phyloP scores from a whole-genome alignment of 129 eudicot genomes.

The Flaveria bidentis region DNA sequence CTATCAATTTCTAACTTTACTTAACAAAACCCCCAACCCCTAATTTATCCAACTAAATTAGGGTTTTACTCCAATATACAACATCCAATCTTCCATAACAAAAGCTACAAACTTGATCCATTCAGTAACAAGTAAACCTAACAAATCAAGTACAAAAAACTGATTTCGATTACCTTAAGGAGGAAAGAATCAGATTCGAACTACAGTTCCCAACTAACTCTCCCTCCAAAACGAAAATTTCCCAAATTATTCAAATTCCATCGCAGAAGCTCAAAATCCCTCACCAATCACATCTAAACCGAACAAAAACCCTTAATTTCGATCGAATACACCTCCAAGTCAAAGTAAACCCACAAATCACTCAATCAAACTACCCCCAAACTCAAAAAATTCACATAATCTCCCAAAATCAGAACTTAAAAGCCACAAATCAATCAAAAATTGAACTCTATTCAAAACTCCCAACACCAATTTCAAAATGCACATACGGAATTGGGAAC shows the following conservation, averaged over 20 bases:
- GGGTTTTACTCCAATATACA: constrained; percentile 56
- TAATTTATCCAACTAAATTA: constrained; percentile 42
- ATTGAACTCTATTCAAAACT: constrained; percentile 29
- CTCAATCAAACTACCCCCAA: constrained; percentile 13
- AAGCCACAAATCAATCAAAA: constrained; percentile 29
- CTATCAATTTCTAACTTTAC: constrained; percentile 22
- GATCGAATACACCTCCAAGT: constrained; percentile 24
- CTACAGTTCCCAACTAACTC: constrained; percentile 64
- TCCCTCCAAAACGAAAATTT: constrained; percentile 72
- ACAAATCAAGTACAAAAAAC: constrained; percentile 43
- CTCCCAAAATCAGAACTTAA: constrained; percentile 35
- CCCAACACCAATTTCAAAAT: constrained; percentile 43
- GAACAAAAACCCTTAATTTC: constrained; percentile 26
- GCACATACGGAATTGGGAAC: constrained; percentile 35
- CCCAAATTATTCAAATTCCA: constrained; percentile 43
- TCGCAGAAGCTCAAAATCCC: constrained; percentile 19
- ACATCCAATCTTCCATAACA: constrained; percentile 41
- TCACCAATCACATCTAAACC: constrained; percentile 25
- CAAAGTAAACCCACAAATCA: constrained; percentile 45
- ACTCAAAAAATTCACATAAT: constrained; percentile 18
- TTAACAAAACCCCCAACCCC: constrained; percentile 22
- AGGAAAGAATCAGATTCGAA: constrained; percentile 35
- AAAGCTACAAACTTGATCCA: constrained; percentile 36
- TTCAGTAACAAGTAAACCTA: constrained; percentile 32
- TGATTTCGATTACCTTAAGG: constrained; percentile 10